A percentile compares a stretch with the other conserved stretches of the same genome.
Evolutionary conservation across 31 red algal genomes (phyloP).

Genomic region (Endocladia muricata): DNA sequence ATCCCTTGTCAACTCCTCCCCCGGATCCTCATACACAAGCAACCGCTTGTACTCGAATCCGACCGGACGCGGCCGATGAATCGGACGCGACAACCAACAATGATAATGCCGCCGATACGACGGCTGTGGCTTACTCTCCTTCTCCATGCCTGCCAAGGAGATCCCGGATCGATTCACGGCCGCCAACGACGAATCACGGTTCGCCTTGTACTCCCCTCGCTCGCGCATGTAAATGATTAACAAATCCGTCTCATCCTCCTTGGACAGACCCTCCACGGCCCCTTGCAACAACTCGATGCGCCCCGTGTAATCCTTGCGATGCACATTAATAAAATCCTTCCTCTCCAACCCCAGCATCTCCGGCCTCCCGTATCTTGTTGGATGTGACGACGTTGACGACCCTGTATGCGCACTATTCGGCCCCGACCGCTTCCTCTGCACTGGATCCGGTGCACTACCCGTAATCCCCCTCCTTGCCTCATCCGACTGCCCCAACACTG

Average conservation of each 20-base stretch:
- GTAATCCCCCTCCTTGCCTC: not conserved
- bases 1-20: slow-evolving; percentile 75
- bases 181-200: slow-evolving; percentile 73
- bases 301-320: slow-evolving; percentile 81
- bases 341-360: slow-evolving; percentile 51
- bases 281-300: slow-evolving; percentile 82
- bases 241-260: slow-evolving; percentile 75
- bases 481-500: not conserved
- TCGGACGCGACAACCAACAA: slow-evolving; percentile 67
- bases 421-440: not conserved
- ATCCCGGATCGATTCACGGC: slow-evolving; percentile 75
- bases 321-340: slow-evolving; percentile 86
- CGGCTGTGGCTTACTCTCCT: slow-evolving; percentile 75
- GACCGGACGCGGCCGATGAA: slow-evolving; percentile 62
- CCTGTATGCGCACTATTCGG: not conserved
- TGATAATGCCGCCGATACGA: slow-evolving; percentile 82
- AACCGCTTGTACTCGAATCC: slow-evolving; percentile 89
- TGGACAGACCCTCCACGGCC: slow-evolving; percentile 61
- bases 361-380: slow-evolving; percentile 42
- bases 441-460: not conserved
- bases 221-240: slow-evolving; percentile 81
- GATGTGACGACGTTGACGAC: not conserved
- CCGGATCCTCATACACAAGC: slow-evolving; percentile 87
- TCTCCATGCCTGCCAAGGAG: slow-evolving; percentile 59
- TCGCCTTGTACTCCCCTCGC: slow-evolving; percentile 73